Evolutionary conservation across 179 eudicot species (phyloP).

Genomic region (Monotropa hypopitys): DNA sequence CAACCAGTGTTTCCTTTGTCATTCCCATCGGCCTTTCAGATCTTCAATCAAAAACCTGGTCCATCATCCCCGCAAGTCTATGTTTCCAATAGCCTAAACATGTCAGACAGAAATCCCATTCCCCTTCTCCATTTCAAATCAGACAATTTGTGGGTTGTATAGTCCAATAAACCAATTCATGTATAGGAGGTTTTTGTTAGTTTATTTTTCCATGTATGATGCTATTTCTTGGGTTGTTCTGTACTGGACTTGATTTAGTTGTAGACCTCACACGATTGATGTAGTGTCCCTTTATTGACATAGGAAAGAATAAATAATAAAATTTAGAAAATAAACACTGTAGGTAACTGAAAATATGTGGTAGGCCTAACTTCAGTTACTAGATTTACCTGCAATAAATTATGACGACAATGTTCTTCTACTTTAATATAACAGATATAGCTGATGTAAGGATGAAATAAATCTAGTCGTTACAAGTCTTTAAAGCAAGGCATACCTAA

Average conservation of each 20-base stretch:
- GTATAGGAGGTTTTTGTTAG: not conserved
- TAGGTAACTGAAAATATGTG: not conserved
- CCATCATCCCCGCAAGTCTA: not conserved
- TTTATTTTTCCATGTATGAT: not conserved
- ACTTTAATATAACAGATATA: not conserved
- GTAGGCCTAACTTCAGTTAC: not conserved
- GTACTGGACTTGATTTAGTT: not conserved
- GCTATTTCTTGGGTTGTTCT: not conserved
- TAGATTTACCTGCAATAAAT: not conserved
- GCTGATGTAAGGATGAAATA: not conserved
- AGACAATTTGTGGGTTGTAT: no score
- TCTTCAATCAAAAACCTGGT: not conserved
- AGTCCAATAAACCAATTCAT: no score
- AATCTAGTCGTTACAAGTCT: not conserved
- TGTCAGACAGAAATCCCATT: not conserved
- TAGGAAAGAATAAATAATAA: not conserved
- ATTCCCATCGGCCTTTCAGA: not conserved
- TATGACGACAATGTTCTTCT: not conserved
- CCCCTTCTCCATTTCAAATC: not conserved
- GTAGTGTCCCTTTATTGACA: not conserved
- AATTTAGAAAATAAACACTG: not conserved
- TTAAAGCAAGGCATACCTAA: slow-evolving; percentile 41
- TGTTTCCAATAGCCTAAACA: not conserved
- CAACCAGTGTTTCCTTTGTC: not conserved
- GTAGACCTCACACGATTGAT: not conserved